phyloP scores from a whole-genome alignment of 1,139 yeast genomes.

The Kodamaea anthophila region DNA sequence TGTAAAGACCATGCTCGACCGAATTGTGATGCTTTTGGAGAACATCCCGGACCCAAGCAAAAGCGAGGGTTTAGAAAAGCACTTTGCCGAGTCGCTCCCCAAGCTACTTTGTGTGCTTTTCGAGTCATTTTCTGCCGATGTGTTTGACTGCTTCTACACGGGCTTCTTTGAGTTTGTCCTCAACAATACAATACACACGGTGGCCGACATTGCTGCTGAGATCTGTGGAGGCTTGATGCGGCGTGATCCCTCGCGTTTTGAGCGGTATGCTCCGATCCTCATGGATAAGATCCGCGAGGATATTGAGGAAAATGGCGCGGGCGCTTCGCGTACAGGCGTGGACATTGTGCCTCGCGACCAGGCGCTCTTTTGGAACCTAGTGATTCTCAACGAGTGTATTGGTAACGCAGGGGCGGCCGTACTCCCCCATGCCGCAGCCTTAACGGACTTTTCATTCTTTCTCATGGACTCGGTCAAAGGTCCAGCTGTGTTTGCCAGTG shows the following conservation, averaged over 20 bases:
- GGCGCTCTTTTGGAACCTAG: conserved; percentile 65
- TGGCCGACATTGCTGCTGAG: conserved; percentile 64
- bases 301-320: conserved; percentile 80
- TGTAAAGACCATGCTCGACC: conserved; percentile 50
- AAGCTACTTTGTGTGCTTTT: conserved; percentile 62
- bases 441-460: conserved; percentile 45
- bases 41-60: conserved; percentile 63
- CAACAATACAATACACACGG: conserved; percentile 56
- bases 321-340: conserved; percentile 61
- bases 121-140: conserved; percentile 64
- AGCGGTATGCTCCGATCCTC: conserved; percentile 39
- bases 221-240: conserved; percentile 65
- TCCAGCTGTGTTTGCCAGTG: conserved; percentile 47
- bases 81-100: conserved; percentile 52
- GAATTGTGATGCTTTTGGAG: conserved; percentile 63
- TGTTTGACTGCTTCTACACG: conserved; percentile 48
- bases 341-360: conserved; percentile 75
- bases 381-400: conserved; percentile 64
- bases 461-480: conserved; percentile 61
- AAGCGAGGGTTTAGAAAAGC: conserved; percentile 43
- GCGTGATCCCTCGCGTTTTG: conserved; percentile 49
- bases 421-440: conserved; percentile 38
- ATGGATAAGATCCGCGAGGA: conserved; percentile 58
- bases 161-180: conserved; percentile 52
- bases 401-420: conserved; percentile 59